phyloP scores from a whole-genome alignment of 1,139 yeast species.

The Oligophagozyma castellii region DNA sequence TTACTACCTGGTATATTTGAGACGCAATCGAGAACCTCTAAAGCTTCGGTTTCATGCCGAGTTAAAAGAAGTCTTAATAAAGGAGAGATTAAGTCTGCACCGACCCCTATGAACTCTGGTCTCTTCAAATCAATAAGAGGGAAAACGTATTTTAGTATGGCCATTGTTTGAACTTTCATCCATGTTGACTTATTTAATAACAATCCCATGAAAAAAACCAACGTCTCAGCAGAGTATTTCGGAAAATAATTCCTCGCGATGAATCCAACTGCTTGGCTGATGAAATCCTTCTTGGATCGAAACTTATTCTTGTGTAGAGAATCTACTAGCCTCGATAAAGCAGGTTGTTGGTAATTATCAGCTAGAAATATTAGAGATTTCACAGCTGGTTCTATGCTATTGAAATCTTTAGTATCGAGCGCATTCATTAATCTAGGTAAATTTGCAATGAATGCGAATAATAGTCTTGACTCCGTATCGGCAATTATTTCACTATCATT shows the following conservation, averaged over 20 bases:
- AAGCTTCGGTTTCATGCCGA: slow-evolving; percentile 75
- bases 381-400: slow-evolving; percentile 48
- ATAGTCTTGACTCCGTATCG: slow-evolving; percentile 50
- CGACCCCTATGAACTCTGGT: slow-evolving; percentile 77
- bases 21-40: slow-evolving; percentile 81
- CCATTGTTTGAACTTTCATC: slow-evolving; percentile 73
- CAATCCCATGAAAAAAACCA: slow-evolving; percentile 65
- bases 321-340: slow-evolving; percentile 57
- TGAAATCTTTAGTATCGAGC: slow-evolving; percentile 41
- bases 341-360: slow-evolving; percentile 39
- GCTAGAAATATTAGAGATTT: slow-evolving; percentile 47
- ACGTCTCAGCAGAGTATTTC: slow-evolving; percentile 55
- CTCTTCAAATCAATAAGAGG: slow-evolving; percentile 66
- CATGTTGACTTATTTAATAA: slow-evolving; percentile 64
- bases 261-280: slow-evolving; percentile 65
- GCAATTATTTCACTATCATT: slow-evolving; percentile 72
- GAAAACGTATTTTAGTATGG: slow-evolving; percentile 55
- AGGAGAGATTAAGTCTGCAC: slow-evolving; percentile 92
- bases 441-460: slow-evolving; percentile 63
- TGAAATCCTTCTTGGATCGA: slow-evolving; percentile 77
- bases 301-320: slow-evolving; percentile 70
- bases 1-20: slow-evolving; percentile 79
- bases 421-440: slow-evolving; percentile 79
- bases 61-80: slow-evolving; percentile 68
- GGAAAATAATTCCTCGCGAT: slow-evolving; percentile 61